Evolutionary conservation across 2,329 filamentous ascomycete genomes (phyloP), one percentile per base, ranked within the genome.

Genomic region (Botrytis fragariae): DNA sequence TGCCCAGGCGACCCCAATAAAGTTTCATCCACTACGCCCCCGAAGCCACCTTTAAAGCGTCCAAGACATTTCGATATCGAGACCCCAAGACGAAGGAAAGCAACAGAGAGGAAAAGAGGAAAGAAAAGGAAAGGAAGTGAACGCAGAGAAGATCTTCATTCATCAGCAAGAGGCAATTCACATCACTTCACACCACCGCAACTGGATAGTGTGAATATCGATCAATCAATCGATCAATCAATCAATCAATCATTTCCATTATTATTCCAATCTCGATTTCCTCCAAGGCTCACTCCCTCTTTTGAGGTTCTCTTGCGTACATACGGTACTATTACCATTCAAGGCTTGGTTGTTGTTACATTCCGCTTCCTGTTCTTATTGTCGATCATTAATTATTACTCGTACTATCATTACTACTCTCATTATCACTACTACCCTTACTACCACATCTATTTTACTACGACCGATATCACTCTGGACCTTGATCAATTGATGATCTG

Each of bases 31-130:
- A 54, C 51, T 7, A 35, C 64, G 64, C 45, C 45, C 32, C 37
- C 8, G 25, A 68, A 68, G 64, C 64, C 64, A 68, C 64, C 10
- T 12, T 20, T 10, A 7, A 39, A 32, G 25, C 48, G 42, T n/a
- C 64, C 64, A 68, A 68, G 64, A 68, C 64, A 68, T 57, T 29
- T 29, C 51, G 51, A 57, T 57, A 57, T 39, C 44, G 44, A n/a
- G 25, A 67, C 44, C 12, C 22, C 44, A 12, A n/a, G 25, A 45
- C 63, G 48, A 51, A 39, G 64, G 4, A 18, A 37, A 51, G 48
- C 9, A 48, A 48, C 45, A 20, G 45, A 48, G 45, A 48, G 45
- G 44, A 22, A 20, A 22, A 45, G 2, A 45, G 44, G 20, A 22
- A 48, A 10, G 51, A 14, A 10, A 20, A 2, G 10, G 48, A 51